Evolutionary conservation across 179 eudicot species (phyloP).

Genomic region (Beta macrorhiza): DNA sequence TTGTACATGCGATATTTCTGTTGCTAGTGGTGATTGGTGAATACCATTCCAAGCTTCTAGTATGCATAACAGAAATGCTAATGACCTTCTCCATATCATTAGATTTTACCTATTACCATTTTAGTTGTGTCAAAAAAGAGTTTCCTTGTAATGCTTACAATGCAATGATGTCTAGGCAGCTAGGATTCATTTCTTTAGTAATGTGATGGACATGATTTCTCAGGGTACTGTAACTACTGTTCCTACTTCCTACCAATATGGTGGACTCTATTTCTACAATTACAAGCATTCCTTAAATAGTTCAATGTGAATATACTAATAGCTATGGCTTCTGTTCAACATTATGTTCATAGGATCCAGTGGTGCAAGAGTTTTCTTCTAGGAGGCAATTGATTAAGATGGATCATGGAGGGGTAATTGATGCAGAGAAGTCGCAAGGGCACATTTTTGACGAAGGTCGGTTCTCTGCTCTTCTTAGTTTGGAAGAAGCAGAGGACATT

Average conservation of each 20-base stretch:
- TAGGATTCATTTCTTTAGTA: not conserved
- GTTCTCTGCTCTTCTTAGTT: slow-evolving; percentile 24
- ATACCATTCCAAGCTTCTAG: not conserved
- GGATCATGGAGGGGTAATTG: slow-evolving; percentile 14
- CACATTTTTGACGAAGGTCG: slow-evolving; percentile 24
- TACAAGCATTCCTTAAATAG: not conserved
- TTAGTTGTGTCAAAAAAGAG: not conserved
- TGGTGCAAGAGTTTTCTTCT: slow-evolving; percentile 10
- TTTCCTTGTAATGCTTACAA: not conserved
- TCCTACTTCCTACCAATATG: not conserved
- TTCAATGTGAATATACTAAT: slow-evolving; percentile 9
- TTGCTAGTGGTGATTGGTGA: not conserved
- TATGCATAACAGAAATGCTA: not conserved
- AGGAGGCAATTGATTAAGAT: not conserved
- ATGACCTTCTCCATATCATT: not conserved
- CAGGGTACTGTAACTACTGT: not conserved
- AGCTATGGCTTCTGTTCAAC: not conserved
- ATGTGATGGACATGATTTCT: not conserved
- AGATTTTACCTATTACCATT: not conserved
- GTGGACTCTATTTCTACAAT: not conserved
- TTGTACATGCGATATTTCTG: not conserved
- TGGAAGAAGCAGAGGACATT: slow-evolving; percentile 30
- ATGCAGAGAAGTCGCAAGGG: slow-evolving; percentile 20
- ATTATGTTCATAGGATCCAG: slow-evolving; percentile 13
- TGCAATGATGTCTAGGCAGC: not conserved